Conservation (phyloP, 2,329 filamentous ascomycete genomes). For the Ascochyta clinopodiicola region DNA sequence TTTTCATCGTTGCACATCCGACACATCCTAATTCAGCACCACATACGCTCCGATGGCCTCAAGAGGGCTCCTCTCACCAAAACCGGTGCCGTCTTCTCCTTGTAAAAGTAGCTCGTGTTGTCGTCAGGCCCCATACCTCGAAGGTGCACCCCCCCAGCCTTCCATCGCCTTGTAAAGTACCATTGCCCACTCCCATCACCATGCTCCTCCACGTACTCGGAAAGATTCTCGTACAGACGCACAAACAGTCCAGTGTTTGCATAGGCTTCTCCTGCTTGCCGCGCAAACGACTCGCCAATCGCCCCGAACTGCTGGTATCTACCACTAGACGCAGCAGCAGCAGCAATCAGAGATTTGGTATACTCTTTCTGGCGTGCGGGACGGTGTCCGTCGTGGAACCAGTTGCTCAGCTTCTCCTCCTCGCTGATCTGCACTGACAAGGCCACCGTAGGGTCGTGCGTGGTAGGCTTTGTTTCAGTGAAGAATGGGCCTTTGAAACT, state of each 20-base stretch:
- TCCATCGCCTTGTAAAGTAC: conserved; percentile 51
- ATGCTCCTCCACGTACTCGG: conserved; percentile 48
- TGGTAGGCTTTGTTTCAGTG: conserved; percentile 37
- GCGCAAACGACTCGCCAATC: conserved; percentile 18
- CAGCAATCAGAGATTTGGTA: conserved; percentile 29
- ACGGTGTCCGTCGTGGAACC: conserved; percentile 47
- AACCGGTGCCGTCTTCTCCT: neutral
- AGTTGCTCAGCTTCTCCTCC: conserved; percentile 49
- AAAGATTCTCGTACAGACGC: conserved; percentile 52
- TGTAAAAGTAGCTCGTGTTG: conserved; percentile 50
- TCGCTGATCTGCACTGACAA: conserved; percentile 32
- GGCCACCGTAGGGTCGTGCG: conserved; percentile 33
- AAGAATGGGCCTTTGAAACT: conserved; percentile 49
- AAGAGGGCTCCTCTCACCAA: neutral
- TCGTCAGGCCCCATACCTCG: conserved; percentile 48
- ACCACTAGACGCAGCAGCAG: conserved; percentile 20
- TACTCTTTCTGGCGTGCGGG: conserved; percentile 36
- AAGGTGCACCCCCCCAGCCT: conserved; percentile 45
- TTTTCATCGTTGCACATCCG: neutral
- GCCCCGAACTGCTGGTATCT: conserved; percentile 18
- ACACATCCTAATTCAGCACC: neutral
- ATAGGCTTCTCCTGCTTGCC: conserved; percentile 6
- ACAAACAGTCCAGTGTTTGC: conserved; percentile 49
- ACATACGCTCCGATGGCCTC: neutral
- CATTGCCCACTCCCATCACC: conserved; percentile 33